These are phyloP conservation scores for Cladosporium sp. DNA, from an alignment of 2,329 filamentous ascomycete species.

Conservation along the genomic window DNA sequence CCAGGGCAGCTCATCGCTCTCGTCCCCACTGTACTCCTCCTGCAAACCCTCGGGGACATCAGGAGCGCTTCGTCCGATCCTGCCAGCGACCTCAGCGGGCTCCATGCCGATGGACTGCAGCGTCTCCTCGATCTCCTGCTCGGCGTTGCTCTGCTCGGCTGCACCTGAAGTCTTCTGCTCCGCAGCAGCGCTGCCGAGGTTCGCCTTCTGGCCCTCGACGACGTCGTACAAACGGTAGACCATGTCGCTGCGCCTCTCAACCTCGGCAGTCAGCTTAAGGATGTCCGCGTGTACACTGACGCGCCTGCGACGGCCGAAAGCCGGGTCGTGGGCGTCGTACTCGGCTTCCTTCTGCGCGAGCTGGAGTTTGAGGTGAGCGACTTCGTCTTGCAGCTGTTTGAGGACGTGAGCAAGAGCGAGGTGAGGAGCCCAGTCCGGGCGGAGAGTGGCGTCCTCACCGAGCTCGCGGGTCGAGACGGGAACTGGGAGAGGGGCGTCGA, in stretches of 20 bases:
- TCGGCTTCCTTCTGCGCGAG: slow-evolving; percentile 55
- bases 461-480: slow-evolving; percentile 29
- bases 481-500: slow-evolving; percentile 37
- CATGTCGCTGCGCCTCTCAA: slow-evolving; percentile 70
- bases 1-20: slow-evolving; percentile 27
- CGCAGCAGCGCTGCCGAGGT: slow-evolving; percentile 56
- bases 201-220: slow-evolving; percentile 68
- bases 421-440: slow-evolving; percentile 59
- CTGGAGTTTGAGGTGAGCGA: slow-evolving; percentile 66
- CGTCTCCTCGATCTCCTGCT: slow-evolving; percentile 38
- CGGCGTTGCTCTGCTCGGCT: slow-evolving; percentile 21
- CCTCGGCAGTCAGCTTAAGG: slow-evolving; percentile 53
- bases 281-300: slow-evolving; percentile 57
- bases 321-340: slow-evolving; percentile 62
- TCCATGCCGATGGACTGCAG: slow-evolving; percentile 37
- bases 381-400: slow-evolving; percentile 74
- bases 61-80: slow-evolving; percentile 17
- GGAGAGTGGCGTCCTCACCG: slow-evolving; percentile 45
- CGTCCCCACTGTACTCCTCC: slow-evolving; percentile 21
- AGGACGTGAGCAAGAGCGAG: slow-evolving; percentile 75
- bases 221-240: slow-evolving; percentile 81
- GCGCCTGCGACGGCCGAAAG: slow-evolving; percentile 59
- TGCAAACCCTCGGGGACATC: slow-evolving; percentile 17
- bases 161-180: background rate
- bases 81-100: slow-evolving; percentile 28